phyloP scores from a whole-genome alignment of 257 asterid species.

The Plantago ovata region DNA sequence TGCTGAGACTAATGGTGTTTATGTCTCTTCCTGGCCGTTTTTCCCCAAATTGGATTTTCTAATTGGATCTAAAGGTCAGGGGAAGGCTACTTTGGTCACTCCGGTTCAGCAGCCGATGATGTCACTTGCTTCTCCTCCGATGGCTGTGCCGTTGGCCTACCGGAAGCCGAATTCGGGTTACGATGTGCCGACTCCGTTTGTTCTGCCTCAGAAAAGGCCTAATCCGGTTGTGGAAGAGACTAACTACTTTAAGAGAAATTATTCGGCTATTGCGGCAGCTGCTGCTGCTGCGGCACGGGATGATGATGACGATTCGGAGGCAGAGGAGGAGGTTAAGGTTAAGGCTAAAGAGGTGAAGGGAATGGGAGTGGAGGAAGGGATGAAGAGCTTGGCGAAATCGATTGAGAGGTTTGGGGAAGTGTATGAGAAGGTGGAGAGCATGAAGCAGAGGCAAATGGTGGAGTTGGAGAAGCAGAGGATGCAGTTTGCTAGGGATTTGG shows the following conservation, averaged over 20 bases:
- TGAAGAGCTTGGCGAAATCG: conserved; percentile 64
- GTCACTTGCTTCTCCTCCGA: conserved; percentile 34
- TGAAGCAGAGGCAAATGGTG: conserved; percentile 81
- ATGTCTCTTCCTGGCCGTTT: conserved; percentile 64
- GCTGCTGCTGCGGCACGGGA: conserved; percentile 45
- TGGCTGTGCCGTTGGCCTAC: conserved; percentile 35
- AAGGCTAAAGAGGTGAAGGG: conserved; percentile 25
- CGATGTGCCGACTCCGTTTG: conserved; percentile 29
- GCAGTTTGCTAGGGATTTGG: conserved; percentile 80
- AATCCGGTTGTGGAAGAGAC: conserved; percentile 36
- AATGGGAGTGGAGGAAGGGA: conserved; percentile 38
- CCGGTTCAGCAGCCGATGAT: conserved; percentile 20
- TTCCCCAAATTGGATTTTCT: conserved; percentile 43
- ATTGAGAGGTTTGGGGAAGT: conserved; percentile 69
- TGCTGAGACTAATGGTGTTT: conserved; percentile 41
- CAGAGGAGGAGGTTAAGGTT: conserved; percentile 35
- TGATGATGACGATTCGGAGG: conserved; percentile 39
- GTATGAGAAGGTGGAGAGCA: conserved; percentile 69
- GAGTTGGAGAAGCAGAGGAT: conserved; percentile 88
- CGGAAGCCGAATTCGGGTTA: conserved; percentile 19
- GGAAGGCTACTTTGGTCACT: conserved; percentile 17
- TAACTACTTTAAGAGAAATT: conserved; percentile 51
- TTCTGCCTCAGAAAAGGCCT: conserved; percentile 59
- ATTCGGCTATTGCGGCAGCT: conserved; percentile 70
- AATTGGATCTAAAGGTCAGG: conserved; percentile 45